Evolutionary conservation across 2,329 filamentous ascomycete genomes (phyloP).

Genomic region (Trichoderma simmonsii): DNA sequence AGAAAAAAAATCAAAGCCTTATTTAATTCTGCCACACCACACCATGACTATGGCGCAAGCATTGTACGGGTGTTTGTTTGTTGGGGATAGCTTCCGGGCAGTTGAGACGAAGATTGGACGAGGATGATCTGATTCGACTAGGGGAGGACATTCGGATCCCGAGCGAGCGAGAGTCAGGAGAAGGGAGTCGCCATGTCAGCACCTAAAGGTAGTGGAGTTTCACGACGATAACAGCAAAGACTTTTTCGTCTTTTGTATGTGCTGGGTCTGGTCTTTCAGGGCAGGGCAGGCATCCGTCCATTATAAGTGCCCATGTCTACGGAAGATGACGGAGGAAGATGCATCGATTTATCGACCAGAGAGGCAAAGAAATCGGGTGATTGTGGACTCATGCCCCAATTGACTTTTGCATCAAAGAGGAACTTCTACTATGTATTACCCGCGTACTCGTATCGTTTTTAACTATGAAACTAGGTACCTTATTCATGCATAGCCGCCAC

Average conservation of each 20-base stretch:
- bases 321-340: not conserved
- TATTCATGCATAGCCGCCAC: not conserved
- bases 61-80: not conserved
- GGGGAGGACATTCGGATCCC: not conserved
- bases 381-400: not conserved
- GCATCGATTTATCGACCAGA: not conserved
- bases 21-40: not conserved
- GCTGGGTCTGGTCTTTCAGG: not conserved
- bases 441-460: not conserved
- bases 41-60: not conserved
- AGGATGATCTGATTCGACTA: not conserved
- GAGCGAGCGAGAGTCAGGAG: not conserved
- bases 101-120: not conserved
- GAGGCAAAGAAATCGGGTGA: not conserved
- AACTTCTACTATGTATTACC: not conserved
- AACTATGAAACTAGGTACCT: not conserved
- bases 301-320: conserved; percentile 13
- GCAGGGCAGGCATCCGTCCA: not conserved
- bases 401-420: not conserved
- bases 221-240: not conserved
- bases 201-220: not conserved
- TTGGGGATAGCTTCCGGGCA: not conserved
- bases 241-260: too few species aligned
- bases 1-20: not conserved
- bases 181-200: not conserved